Evolutionary conservation across 73 alveolate genomes (phyloP), one percentile per base, ranked within the genome.

Genomic region (Blepharisma japonicum): DNA sequence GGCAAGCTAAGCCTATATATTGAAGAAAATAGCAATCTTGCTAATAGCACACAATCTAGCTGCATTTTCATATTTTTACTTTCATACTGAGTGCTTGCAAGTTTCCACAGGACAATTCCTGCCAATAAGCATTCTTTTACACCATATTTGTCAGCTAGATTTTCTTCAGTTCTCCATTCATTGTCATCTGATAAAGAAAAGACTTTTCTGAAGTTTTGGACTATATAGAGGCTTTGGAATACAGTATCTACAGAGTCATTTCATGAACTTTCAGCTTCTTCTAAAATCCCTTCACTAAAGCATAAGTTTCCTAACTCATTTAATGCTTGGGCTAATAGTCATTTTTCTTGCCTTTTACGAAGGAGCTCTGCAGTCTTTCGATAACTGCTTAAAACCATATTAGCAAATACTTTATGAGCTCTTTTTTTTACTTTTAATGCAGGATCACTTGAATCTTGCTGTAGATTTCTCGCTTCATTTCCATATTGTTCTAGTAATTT

Each of bases 161-260:
- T 88, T 48, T 81, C 89, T 47, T 88, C 71, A 79, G 88, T 83
- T 25, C 74, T n/a, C 74, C 74, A 61, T 2, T 61, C 47, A 20
- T n/a, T 20, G 23, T 61, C 74, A 4, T 61, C 74, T 20, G n/a
- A 8, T 25, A 61, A 14, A 20, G 11, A 9, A 61, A 61, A 61
- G 25, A 88, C 54, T 6, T 49, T 86, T 82, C 98, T 81, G 87
- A 83, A 91, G 7, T 94, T 87, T 78, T 93, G 90, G 25, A 91
- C 83, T 20, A 91, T 89, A 84, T 91, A 94, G 56, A 91, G 85
- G 77, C 90, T 89, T 72, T 89, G 89, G 92, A 94, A 94, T 8
- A 94, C 94, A 11, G 98, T 90, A 71, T 94, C 99, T n/a, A 94
- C 92, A 56, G 94, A 94, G 79, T 94, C 99, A 81, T 91, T 94